Percentiles rank a stretch among this genome's conserved stretches.
These are phyloP conservation scores for Pestalotiopsis sp. DNA, from an alignment of 2,329 filamentous ascomycete genomes.

Conservation along the genomic window DNA sequence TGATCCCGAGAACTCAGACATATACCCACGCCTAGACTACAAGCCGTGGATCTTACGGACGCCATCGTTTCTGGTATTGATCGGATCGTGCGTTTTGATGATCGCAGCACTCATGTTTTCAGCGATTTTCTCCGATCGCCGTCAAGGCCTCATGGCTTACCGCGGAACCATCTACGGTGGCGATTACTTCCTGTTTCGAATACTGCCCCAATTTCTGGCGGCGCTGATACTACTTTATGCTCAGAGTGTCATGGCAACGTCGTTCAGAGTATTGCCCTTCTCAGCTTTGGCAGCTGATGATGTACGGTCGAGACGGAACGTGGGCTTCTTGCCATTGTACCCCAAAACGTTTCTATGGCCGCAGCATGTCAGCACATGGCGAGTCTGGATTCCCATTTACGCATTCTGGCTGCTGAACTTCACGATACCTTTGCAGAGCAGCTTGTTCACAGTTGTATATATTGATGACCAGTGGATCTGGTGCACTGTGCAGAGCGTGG, in stretches of 20 bases:
- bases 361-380: slow-evolving; percentile 61
- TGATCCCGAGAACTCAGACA: slow-evolving; percentile 37
- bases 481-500: slow-evolving; percentile 76
- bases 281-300: slow-evolving; percentile 71
- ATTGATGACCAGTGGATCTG: slow-evolving; percentile 70
- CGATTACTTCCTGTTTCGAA: slow-evolving; percentile 84
- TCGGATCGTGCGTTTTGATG: slow-evolving; percentile 69
- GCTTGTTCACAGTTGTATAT: slow-evolving; percentile 69
- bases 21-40: slow-evolving; percentile 63
- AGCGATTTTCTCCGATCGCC: slow-evolving; percentile 66
- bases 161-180: slow-evolving; percentile 66
- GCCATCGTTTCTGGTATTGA: slow-evolving; percentile 62
- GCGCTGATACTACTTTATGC: slow-evolving; percentile 75
- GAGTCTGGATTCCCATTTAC: slow-evolving; percentile 67
- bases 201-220: slow-evolving; percentile 79
- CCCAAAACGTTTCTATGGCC: slow-evolving; percentile 70
- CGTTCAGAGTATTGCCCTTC: slow-evolving; percentile 80
- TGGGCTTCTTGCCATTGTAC: slow-evolving; percentile 70
- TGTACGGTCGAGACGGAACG: slow-evolving; percentile 60
- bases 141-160: slow-evolving; percentile 71
- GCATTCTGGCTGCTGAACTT: slow-evolving; percentile 79
- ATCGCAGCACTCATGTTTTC: slow-evolving; percentile 72
- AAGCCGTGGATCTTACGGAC: slow-evolving; percentile 73
- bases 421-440: slow-evolving; percentile 79
- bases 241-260: slow-evolving; percentile 72